Evolutionary conservation across 352 stramenopile species (phyloP).

Genomic region (Globisporangium parvum): DNA sequence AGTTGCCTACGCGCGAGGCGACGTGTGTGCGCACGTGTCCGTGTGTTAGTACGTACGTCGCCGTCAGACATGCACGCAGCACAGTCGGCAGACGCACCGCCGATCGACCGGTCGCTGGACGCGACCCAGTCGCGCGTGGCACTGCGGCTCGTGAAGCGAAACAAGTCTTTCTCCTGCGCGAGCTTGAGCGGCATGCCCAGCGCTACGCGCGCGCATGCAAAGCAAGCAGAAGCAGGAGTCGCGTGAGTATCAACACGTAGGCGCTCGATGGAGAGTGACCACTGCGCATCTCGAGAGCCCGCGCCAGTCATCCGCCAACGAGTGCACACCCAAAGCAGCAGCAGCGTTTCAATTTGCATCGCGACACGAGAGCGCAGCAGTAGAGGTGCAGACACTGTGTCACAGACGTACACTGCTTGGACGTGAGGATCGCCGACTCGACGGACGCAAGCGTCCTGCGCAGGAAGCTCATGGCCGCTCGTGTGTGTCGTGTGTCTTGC

Average conservation of each 20-base stretch:
- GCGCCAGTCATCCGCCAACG: too few species aligned
- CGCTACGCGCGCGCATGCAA: constrained; percentile 21
- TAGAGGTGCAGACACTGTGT: background rate
- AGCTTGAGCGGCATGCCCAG: constrained; percentile 73
- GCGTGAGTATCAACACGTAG: background rate
- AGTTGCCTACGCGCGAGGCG: constrained; percentile 30
- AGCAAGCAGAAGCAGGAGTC: background rate
- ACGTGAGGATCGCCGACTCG: constrained; percentile 72
- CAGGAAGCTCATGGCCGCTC: constrained; percentile 62
- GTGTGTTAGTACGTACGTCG: too few species aligned
- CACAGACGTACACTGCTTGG: constrained; percentile 60
- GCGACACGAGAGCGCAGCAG: background rate
- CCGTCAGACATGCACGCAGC: too few species aligned
- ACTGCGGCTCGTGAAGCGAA: constrained; percentile 58
- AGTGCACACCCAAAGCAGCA: too few species aligned
- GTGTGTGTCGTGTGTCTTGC: background rate
- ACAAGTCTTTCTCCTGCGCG: constrained; percentile 68
- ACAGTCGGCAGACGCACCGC: constrained; percentile 58
- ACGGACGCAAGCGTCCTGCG: constrained; percentile 60
- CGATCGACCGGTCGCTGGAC: constrained; percentile 75
- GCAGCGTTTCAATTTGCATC: background rate
- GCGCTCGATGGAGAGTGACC: too few species aligned
- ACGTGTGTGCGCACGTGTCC: too few species aligned
- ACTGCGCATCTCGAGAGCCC: too few species aligned
- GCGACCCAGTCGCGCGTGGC: constrained; percentile 52